Evolutionary conservation across 805 yeast genomes (phyloP), one percentile per base, ranked within the genome.

Genomic region (Blastobotrys americana): DNA sequence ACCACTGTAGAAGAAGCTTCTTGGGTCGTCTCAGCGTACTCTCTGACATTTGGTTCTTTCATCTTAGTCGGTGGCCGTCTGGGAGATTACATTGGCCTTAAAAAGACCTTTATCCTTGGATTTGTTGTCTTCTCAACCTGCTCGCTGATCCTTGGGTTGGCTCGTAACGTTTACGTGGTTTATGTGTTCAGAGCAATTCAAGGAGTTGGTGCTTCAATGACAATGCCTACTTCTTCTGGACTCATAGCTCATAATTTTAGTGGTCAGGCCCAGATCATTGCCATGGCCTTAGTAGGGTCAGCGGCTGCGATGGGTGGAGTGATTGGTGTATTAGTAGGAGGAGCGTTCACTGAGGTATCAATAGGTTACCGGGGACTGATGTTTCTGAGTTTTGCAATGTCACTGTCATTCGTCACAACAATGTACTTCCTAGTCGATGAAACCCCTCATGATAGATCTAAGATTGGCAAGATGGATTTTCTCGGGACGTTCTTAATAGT

Each of bases 21-120:
- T 4, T 72, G 77, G 77, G 66, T 66, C 0, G 45, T 72, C 3
- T 64, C 74, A 1, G 67, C 69, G 0, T 72, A 71, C 54, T 67
- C 74, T 1, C 51, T 72, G 13, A 70, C 76, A 0, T 52, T 71
- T 19, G 73, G 73, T 5, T 60, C 73, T 0, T 71, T 71, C 49
- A 71, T 71, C 28, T 61, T 71, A 28, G 37, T 69, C 2, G 58
- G 65, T 41, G 76, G 77, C 17, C 67, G 69, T 43, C 28, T 70
- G 1, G 67, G 67, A 3, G 76, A 71, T 52, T 59, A 69, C 5
- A 23, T 69, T 1, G 76, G 76, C 10, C 65, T 67, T 5, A 60
- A 67, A 22, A 47, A 44, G 18, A 55, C 67, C 3, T 67, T 61
- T 40, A 40, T 54, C 1, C 23, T 45, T 10, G 64, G 66, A 15